These are phyloP conservation scores for Malus orientalis DNA, from an alignment of 306 rosid genomes.

Conservation along the genomic window DNA sequence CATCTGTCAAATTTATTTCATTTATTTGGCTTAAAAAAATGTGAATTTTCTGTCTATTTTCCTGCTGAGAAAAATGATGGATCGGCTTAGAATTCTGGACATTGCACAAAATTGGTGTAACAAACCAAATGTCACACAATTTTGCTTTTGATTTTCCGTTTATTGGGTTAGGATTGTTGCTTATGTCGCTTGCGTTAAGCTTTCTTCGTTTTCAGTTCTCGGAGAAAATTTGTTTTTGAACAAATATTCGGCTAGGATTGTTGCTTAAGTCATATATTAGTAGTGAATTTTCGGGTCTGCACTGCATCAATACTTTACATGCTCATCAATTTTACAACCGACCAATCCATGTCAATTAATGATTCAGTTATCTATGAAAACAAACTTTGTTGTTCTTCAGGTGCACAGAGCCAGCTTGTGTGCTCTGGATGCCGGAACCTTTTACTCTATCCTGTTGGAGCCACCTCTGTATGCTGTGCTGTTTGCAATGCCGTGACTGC, in stretches of 20 bases:
- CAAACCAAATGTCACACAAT: conserved; percentile 1
- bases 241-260: no score
- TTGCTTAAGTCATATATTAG: no score
- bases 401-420: conserved; percentile 90
- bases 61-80: background rate
- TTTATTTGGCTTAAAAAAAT: conserved; percentile 4
- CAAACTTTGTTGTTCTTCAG: conserved; percentile 23
- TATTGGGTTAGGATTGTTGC: no score
- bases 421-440: conserved; percentile 98
- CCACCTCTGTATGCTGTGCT: conserved; percentile 94
- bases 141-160: conserved; percentile 4
- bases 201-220: no score
- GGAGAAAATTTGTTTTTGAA: no score
- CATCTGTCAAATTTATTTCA: background rate
- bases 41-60: conserved; percentile 19
- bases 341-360: background rate
- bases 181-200: no score
- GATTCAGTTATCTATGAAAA: background rate
- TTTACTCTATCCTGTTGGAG: conserved; percentile 84
- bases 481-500: conserved; percentile 97
- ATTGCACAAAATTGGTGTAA: conserved; percentile 9
- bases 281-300: no score
- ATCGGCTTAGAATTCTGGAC: conserved; percentile 6
- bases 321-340: no score
- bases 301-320: no score